Conservation (phyloP, 305 asterid genomes). For the Fraxinus latifolia region DNA sequence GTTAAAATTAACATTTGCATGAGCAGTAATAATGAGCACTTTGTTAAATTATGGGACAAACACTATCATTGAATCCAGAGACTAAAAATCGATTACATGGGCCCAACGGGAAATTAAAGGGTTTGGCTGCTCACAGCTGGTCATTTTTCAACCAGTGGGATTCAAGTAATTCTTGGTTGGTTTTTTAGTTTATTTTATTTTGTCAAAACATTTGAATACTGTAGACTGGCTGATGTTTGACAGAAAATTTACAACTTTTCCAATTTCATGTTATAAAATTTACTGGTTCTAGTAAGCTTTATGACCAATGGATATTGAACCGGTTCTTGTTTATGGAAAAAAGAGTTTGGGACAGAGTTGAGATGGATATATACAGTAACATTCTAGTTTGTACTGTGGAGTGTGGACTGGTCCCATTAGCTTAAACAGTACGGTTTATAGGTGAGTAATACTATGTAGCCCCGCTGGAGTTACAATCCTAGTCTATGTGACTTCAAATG, state of each 20-base stretch:
- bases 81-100: slow-evolving; percentile 14
- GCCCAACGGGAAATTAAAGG: background rate
- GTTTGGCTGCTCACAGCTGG: slow-evolving; percentile 12
- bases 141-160: background rate
- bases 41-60: slow-evolving; percentile 2
- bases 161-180: background rate
- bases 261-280: too few relatives aligned
- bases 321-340: background rate
- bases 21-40: slow-evolving; percentile 12
- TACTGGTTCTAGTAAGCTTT: background rate
- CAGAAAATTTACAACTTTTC: background rate
- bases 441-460: background rate
- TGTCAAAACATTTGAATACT: background rate
- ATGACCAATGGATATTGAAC: background rate
- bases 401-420: slow-evolving; percentile 16
- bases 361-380: background rate
- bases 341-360: background rate
- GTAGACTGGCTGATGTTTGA: background rate
- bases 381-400: background rate
- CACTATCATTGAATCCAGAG: slow-evolving; percentile 14
- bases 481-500: too few relatives aligned
- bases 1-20: slow-evolving; percentile 6
- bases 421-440: background rate
- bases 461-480: too few relatives aligned
- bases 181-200: background rate